Evolutionary conservation across 2,329 filamentous ascomycete genomes (phyloP), one percentile per base, ranked within the genome.

Genomic region (Phoma sp.): DNA sequence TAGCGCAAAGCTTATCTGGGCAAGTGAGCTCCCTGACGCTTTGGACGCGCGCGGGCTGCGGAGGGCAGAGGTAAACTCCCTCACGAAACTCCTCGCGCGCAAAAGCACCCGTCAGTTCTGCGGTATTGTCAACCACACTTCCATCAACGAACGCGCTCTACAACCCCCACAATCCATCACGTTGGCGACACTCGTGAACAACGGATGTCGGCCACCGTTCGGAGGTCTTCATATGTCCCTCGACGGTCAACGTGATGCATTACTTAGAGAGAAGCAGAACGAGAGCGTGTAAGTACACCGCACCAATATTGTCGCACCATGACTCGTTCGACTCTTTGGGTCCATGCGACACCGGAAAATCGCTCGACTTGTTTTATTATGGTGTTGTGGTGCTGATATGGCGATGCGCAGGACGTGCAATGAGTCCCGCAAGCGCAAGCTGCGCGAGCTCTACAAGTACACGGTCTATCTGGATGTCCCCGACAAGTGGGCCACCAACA

Each of bases 361-460:
- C 74, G 74, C 72, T 76, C 62, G 24, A 44, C 59, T 75, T 72
- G 47, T 58, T 62, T 75, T 76, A 66, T 69, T 63, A 38, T 42
- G 9, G 55, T 61, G 74, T 71, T 47, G 72, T 75, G 60, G 70
- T 75, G 68, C 68, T 74, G 66, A 69, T 73, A 66, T 67, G 51
- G 59, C 62, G 60, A 55, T 66, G 63, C 58, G 58, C 60, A 77
- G 75, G 64, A 64, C 62, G 58, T 80, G 79, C 83, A 85, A 89
- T 82, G 84, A 83, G 78, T 91, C 89, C 83, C 89, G 90, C 78
- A 95, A 96, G 85, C 88, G 91, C 77, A 96, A 96, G 83, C 84
- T 96, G 75, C 88, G 89, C 75, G 89, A 95, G 80, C 84, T 96
- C 69, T 96, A 89, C 81, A 83, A 84, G 83, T 88, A 90, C 81